Percentiles rank a stretch among this genome's conserved stretches.
These are phyloP conservation scores for Heliocybe sulcata DNA, from an alignment of 1,284 basidiomycete genomes.

Conservation along the genomic window DNA sequence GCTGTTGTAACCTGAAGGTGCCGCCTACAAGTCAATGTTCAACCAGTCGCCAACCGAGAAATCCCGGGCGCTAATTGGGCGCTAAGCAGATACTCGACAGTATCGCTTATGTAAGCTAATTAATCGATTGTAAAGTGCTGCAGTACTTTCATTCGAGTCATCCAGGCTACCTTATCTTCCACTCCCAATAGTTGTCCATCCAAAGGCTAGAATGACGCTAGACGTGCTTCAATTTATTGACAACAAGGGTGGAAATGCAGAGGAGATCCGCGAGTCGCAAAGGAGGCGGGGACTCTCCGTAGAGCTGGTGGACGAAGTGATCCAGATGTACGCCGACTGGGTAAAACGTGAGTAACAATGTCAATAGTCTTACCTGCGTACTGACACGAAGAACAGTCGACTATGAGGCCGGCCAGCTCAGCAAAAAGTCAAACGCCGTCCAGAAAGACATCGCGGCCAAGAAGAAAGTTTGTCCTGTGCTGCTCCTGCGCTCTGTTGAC, in stretches of 20 bases:
- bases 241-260: slow-evolving; percentile 92
- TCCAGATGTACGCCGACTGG: slow-evolving; percentile 91
- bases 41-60: no score
- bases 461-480: slow-evolving; percentile 67
- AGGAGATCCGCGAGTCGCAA: slow-evolving; percentile 89
- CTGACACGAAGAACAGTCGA: slow-evolving; percentile 50
- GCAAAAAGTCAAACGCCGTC: slow-evolving; percentile 82
- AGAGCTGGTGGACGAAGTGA: slow-evolving; percentile 91
- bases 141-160: background rate
- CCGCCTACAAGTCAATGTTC: no score
- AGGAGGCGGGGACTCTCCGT: slow-evolving; percentile 84
- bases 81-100: no score
- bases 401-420: slow-evolving; percentile 73
- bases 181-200: background rate
- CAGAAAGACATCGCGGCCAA: slow-evolving; percentile 94
- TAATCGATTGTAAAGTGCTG: background rate
- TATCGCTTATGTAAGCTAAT: background rate
- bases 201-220: slow-evolving; percentile 47
- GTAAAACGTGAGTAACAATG: slow-evolving; percentile 67
- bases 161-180: background rate
- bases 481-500: background rate
- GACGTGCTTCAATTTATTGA: slow-evolving; percentile 77
- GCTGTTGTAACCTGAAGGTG: no score
- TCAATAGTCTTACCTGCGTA: background rate
- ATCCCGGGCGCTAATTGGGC: no score